Evolutionary conservation across 73 alveolate genomes (phyloP).

Genomic region (Blepharisma stoltei): DNA sequence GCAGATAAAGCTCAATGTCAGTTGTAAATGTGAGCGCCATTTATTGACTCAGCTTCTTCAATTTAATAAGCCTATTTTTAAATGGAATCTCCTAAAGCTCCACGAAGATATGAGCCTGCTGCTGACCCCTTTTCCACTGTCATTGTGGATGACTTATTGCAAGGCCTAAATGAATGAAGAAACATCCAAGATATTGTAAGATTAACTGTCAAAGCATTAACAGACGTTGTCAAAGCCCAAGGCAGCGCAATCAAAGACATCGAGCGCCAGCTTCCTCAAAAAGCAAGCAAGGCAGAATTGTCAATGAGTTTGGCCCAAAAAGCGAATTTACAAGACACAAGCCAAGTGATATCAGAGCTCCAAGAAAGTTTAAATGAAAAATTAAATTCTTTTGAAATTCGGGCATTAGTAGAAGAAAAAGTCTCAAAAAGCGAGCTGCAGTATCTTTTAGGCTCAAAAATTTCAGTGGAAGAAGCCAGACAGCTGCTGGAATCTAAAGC

Average conservation of each 20-base stretch:
- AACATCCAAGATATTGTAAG: conserved; percentile 57
- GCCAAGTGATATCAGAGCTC: conserved; percentile 58
- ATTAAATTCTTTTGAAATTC: conserved; percentile 42
- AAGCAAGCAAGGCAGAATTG: conserved; percentile 51
- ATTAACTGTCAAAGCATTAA: conserved; percentile 48
- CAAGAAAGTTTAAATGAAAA: conserved; percentile 50
- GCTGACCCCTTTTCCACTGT: conserved; percentile 33
- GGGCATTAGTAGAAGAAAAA: conserved; percentile 44
- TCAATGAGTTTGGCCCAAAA: conserved; percentile 31
- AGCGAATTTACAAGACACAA: conserved; percentile 56
- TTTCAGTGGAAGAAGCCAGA: conserved; percentile 53
- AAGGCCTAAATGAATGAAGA: conserved; percentile 57
- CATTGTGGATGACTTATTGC: conserved; percentile 38
- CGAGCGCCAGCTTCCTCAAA: conserved; percentile 52
- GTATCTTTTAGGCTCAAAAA: conserved; percentile 42
- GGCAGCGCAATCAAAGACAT: conserved; percentile 47
- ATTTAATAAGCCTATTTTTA: no score
- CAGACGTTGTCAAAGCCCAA: conserved; percentile 49
- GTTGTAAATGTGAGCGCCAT: no score
- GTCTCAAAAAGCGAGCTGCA: conserved; percentile 48
- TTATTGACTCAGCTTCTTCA: no score
- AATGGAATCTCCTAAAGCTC: no score
- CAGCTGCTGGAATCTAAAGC: conserved; percentile 78
- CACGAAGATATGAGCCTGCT: not conserved
- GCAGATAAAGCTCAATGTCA: no score